Evolutionary conservation across 2,329 filamentous ascomycete genomes (phyloP).

Genomic region (Metarhizium humberi): DNA sequence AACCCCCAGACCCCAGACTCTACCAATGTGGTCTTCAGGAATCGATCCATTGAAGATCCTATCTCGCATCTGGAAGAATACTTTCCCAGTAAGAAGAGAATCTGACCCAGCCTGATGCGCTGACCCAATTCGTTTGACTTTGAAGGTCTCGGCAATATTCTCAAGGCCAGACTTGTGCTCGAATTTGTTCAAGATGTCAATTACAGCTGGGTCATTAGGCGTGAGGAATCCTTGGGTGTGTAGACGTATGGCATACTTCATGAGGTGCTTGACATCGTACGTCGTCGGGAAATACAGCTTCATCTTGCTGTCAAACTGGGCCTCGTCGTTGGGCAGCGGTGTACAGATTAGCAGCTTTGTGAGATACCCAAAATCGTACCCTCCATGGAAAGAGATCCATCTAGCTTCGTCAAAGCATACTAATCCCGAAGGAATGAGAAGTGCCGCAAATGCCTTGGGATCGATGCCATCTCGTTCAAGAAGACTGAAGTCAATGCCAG

Average conservation of each 20-base stretch:
- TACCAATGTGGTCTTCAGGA: constrained; percentile 72
- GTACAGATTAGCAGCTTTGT: constrained; percentile 85
- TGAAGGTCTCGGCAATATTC: constrained; percentile 86
- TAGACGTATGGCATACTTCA: constrained; percentile 75
- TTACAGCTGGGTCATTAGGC: constrained; percentile 53
- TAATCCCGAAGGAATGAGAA: constrained; percentile 85
- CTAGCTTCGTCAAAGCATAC: constrained; percentile 80
- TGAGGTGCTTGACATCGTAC: constrained; percentile 94
- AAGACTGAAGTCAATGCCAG: constrained; percentile 83
- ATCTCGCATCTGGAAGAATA: constrained; percentile 89
- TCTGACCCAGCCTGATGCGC: constrained; percentile 93
- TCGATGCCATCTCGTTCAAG: constrained; percentile 87
- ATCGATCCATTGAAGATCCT: constrained; percentile 80
- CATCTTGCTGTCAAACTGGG: constrained; percentile 80
- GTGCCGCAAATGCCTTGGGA: constrained; percentile 75
- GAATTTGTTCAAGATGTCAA: constrained; percentile 72
- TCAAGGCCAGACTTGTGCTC: constrained; percentile 88
- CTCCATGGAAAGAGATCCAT: constrained; percentile 97
- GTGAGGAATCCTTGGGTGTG: constrained; percentile 55
- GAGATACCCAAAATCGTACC: constrained; percentile 96
- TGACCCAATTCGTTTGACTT: constrained; percentile 77
- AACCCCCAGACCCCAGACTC: constrained; percentile 86
- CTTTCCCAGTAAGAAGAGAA: constrained; percentile 82
- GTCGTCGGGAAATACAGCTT: constrained; percentile 88
- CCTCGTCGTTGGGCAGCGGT: constrained; percentile 78